These are phyloP conservation scores for Monosporascus sp. DNA, from an alignment of 2,329 filamentous ascomycete genomes.

Conservation along the genomic window DNA sequence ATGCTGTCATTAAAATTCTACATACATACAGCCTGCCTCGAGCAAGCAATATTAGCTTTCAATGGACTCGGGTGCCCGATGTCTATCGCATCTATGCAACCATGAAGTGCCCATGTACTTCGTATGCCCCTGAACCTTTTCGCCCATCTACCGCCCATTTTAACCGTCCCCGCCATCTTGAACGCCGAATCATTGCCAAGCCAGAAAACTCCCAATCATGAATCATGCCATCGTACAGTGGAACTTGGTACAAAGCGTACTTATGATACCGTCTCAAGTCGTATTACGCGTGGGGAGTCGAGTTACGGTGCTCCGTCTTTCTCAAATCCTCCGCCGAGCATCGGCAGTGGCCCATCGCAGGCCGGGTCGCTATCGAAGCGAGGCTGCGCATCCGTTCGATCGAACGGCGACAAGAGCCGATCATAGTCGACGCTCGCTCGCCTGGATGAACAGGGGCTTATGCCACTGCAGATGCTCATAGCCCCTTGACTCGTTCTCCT, in stretches of 20 bases:
- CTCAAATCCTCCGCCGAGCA: constrained; percentile 9
- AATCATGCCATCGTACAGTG: background rate
- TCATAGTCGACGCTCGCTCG: constrained; percentile 19
- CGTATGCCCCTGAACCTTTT: background rate
- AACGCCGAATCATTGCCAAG: background rate
- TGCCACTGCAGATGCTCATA: constrained; percentile 18
- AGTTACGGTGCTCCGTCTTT: background rate
- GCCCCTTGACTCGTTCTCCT: constrained; percentile 15
- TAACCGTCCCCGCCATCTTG: background rate
- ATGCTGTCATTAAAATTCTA: background rate
- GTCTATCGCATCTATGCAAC: background rate
- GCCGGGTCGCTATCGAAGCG: constrained; percentile 10
- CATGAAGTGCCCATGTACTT: background rate
- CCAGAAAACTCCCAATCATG: background rate
- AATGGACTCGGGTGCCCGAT: background rate
- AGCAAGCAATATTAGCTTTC: background rate
- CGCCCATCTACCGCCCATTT: background rate
- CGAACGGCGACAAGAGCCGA: constrained; percentile 5
- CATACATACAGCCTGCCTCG: background rate
- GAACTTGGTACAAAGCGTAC: background rate
- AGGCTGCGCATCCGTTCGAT: constrained; percentile 8
- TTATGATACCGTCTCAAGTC: background rate
- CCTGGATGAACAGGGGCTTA: constrained; percentile 24
- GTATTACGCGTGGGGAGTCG: background rate
- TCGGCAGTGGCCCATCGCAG: constrained; percentile 10